These are phyloP conservation scores for Bullera alba DNA, from an alignment of 768 basidiomycete species.

Conservation along the genomic window DNA sequence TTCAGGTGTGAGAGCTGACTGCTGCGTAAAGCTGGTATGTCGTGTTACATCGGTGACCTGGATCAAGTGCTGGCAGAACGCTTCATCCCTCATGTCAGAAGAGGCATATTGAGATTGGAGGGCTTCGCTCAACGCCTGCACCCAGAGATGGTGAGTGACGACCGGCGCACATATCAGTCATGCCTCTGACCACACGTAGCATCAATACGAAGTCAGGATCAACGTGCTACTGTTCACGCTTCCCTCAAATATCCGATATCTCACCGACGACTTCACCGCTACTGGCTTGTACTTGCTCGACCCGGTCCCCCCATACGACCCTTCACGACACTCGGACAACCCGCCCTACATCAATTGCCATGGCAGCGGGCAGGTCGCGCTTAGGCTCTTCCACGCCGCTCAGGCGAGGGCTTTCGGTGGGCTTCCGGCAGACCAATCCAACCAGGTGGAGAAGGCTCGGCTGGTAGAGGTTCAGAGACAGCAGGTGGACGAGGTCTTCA, in stretches of 20 bases:
- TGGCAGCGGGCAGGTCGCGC: constrained; percentile 36
- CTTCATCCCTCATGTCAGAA: constrained; percentile 29
- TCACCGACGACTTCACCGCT: constrained; percentile 67
- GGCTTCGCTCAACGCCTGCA: constrained; percentile 40
- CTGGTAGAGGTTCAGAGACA: constrained; percentile 84
- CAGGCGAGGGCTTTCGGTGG: background rate
- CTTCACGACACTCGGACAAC: constrained; percentile 52
- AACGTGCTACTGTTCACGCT: constrained; percentile 87
- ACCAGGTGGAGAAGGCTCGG: constrained; percentile 50
- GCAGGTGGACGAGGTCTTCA: constrained; percentile 91
- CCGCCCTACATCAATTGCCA: constrained; percentile 85
- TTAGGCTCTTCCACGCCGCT: constrained; percentile 5
- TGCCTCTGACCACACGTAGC: constrained; percentile 6
- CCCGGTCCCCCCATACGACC: constrained; percentile 63
- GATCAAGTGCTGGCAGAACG: constrained; percentile 19
- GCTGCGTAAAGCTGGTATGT: constrained; percentile 14
- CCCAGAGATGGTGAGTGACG: constrained; percentile 37
- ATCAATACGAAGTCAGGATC: constrained; percentile 54
- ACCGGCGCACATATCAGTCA: background rate
- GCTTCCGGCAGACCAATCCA: background rate
- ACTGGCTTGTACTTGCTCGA: constrained; percentile 69
- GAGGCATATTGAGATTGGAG: constrained; percentile 42
- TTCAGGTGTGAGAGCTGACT: constrained; percentile 1
- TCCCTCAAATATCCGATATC: constrained; percentile 79
- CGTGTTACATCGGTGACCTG: constrained; percentile 39